These are phyloP conservation scores for Desmodesmus armatus DNA, from an alignment of 139 green algal genomes.

Conservation along the genomic window DNA sequence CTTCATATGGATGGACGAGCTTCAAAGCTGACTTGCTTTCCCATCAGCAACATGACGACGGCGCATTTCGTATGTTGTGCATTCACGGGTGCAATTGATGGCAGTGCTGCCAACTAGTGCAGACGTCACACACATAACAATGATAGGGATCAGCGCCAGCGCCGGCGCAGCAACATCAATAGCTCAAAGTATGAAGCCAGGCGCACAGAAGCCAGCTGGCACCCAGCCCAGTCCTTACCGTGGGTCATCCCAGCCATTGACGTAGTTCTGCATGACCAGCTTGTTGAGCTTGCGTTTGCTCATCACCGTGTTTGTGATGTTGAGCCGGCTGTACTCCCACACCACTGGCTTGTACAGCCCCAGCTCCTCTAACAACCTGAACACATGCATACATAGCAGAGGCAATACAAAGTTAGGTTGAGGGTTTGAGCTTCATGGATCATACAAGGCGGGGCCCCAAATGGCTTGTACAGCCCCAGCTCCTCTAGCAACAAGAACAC, in stretches of 20 bases:
- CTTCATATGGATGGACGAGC: too few species aligned
- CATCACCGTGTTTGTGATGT: slow-evolving; percentile 98
- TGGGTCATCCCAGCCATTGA: slow-evolving; percentile 98
- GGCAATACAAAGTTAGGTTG: neutral
- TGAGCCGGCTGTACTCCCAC: slow-evolving; percentile 98
- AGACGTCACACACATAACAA: too few species aligned
- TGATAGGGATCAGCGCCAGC: neutral
- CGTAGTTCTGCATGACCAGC: slow-evolving; percentile 86
- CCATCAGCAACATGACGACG: too few species aligned
- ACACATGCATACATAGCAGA: too few species aligned
- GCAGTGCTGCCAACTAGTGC: too few species aligned
- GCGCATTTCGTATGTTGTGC: too few species aligned
- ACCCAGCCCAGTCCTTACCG: slow-evolving; percentile 44
- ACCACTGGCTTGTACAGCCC: slow-evolving; percentile 97
- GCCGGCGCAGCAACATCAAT: neutral
- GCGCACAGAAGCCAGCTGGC: neutral
- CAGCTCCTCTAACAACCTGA: slow-evolving; percentile 84
- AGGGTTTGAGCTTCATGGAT: too few species aligned
- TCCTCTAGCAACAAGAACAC: slow-evolving; percentile 78
- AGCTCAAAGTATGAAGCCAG: neutral
- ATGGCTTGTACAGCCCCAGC: slow-evolving; percentile 95
- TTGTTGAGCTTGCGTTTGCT: slow-evolving; percentile 97
- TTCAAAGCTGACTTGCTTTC: neutral
- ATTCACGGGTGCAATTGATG: too few species aligned
- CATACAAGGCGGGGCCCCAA: too few species aligned